Evolutionary conservation across 371 early-diverging fungal genomes (phyloP).

Genomic region (Apophysomyces elegans): DNA sequence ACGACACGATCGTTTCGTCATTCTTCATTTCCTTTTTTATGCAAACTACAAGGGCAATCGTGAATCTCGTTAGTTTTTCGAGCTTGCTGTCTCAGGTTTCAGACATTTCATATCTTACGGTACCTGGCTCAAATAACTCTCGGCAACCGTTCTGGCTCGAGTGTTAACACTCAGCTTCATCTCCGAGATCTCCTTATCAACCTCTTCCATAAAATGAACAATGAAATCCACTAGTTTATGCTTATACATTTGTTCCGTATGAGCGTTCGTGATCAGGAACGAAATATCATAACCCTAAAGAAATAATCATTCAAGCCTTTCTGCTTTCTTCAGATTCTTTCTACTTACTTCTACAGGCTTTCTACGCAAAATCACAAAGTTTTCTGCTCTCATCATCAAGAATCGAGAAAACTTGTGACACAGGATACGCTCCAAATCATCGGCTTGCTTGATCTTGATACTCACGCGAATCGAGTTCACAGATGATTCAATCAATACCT

Average conservation of each 20-base stretch:
- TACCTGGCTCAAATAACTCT: conserved; percentile 74
- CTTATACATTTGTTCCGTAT: conserved; percentile 97
- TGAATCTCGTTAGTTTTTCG: not conserved
- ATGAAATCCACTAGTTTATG: conserved; percentile 98
- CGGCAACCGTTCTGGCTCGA: conserved; percentile 93
- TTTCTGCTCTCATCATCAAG: conserved; percentile 96
- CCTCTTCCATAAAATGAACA: conserved; percentile 98
- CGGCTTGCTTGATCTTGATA: conserved; percentile 97
- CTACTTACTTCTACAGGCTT: conserved; percentile 81
- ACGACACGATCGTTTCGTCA: conserved; percentile 6
- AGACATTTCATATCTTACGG: not conserved
- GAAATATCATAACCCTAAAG: conserved; percentile 92
- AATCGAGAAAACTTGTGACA: conserved; percentile 97
- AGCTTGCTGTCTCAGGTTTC: conserved; percentile 1
- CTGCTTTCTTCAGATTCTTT: conserved; percentile 6
- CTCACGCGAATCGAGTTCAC: conserved; percentile 94
- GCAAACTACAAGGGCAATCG: conserved; percentile 1
- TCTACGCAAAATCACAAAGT: conserved; percentile 92
- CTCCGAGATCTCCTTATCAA: conserved; percentile 98
- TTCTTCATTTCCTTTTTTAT: conserved; percentile 11
- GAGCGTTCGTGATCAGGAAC: conserved; percentile 94
- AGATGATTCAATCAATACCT: conserved; percentile 90
- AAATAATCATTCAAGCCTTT: not conserved
- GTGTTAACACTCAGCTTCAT: conserved; percentile 97
- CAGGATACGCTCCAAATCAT: conserved; percentile 95